Conservation (phyloP, 768 basidiomycete species). For the Boletus sp. region DNA sequence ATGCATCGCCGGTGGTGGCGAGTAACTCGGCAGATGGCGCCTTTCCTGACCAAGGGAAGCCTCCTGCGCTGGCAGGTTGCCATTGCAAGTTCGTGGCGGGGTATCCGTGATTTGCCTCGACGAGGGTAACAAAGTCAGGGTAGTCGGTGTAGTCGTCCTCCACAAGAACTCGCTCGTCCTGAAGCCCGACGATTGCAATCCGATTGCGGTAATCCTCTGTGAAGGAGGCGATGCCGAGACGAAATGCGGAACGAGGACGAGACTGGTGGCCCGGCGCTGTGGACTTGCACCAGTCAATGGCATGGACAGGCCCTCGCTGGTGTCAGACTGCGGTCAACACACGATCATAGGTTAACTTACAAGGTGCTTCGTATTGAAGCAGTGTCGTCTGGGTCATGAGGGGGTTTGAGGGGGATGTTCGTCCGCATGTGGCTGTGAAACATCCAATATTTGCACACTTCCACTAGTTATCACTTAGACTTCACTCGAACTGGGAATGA, state of each 20-base stretch:
- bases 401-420: slow-evolving; percentile 5
- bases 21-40: slow-evolving; percentile 70
- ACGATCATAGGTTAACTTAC: slow-evolving; percentile 45
- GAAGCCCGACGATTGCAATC: slow-evolving; percentile 73
- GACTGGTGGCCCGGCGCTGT: slow-evolving; percentile 68
- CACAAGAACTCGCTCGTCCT: slow-evolving; percentile 84
- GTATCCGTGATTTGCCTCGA: slow-evolving; percentile 82
- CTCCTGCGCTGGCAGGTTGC: slow-evolving; percentile 74
- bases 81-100: slow-evolving; percentile 92
- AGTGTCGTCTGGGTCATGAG: slow-evolving; percentile 67
- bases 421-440: slow-evolving; percentile 25
- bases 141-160: slow-evolving; percentile 82
- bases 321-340: slow-evolving; percentile 14
- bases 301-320: slow-evolving; percentile 74
- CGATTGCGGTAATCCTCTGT: slow-evolving; percentile 80
- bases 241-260: slow-evolving; percentile 74
- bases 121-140: slow-evolving; percentile 82
- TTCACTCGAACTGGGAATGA: not conserved
- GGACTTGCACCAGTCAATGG: slow-evolving; percentile 86
- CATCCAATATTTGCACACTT: not conserved
- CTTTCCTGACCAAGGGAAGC: slow-evolving; percentile 68
- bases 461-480: not conserved
- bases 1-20: slow-evolving; percentile 90
- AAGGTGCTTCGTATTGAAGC: slow-evolving; percentile 82
- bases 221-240: slow-evolving; percentile 83